Evolutionary conservation across 352 stramenopile genomes (phyloP), one percentile per base, ranked within the genome.

Genomic region (Phytophthora brassicae): DNA sequence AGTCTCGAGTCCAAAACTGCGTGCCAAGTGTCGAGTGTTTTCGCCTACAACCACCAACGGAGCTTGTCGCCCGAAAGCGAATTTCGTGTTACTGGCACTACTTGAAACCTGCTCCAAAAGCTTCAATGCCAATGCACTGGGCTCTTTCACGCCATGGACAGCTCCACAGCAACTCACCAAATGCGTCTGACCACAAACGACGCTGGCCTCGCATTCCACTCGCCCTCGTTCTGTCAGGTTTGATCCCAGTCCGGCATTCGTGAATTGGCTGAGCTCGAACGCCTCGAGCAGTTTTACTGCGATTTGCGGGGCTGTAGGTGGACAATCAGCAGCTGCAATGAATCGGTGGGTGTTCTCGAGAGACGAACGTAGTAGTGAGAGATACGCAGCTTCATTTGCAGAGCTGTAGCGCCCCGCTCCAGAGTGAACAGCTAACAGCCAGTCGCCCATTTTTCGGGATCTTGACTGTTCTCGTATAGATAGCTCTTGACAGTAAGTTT

Each of bases 341-440:
- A 49, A 28, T 6, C 42, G 20, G 6, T 53, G 53, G n/a, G 66
- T 66, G 8, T 19, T 36, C 22, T 59, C 48, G 12, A 89, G 69
- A 14, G 72, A 66, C 9, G 58, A 45, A 0, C 60, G 67, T 57
- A 90, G 64, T 14, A 88, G 54, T 17, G 71, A 64, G 2, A 77
- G 48, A 49, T 84, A 85, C 55, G 71, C 55, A 22, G 70, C 43
- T 43, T 88, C 79, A 23, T 69, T 65, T 0, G 44, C 42, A 13
- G 50, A 51, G 41, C 66, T 56, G 41, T 89, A 83, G 9, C 65
- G 59, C 0, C 83, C 83, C 11, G 80, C 80, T 44, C 83, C 83
- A 38, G 75, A 68, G 59, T 92, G 83, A 16, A 92, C 72, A 1
- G 79, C 83, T 39, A 90, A 44, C 19, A 83, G n/a, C 80, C 80